Evolutionary conservation across 495 filamentous ascomycete genomes (phyloP).

Genomic region (Aspergillus sclerotiicarbonarius): DNA sequence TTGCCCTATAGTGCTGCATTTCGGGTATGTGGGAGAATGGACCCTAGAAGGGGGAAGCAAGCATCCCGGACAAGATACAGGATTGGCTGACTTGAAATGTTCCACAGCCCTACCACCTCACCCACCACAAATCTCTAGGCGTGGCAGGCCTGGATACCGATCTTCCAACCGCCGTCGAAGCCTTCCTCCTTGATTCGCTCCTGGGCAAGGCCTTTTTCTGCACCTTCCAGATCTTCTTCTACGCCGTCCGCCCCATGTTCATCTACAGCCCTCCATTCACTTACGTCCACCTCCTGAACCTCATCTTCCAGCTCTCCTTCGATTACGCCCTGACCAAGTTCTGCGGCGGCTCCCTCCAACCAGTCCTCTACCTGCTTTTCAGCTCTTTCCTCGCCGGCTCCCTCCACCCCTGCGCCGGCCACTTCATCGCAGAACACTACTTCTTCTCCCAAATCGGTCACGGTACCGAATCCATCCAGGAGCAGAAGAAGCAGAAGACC

Average conservation of each 20-base stretch:
- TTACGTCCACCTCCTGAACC: slow-evolving; percentile 77
- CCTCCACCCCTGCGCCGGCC: slow-evolving; percentile 91
- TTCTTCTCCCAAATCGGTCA: slow-evolving; percentile 74
- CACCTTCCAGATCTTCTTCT: slow-evolving; percentile 99
- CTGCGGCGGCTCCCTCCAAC: slow-evolving; percentile 52
- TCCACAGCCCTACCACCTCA: slow-evolving; percentile 90
- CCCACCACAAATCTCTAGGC: slow-evolving; percentile 97
- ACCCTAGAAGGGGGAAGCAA: not conserved
- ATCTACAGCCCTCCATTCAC: slow-evolving; percentile 89
- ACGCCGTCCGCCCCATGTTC: slow-evolving; percentile 96
- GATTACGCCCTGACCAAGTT: slow-evolving; percentile 64
- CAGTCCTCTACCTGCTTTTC: slow-evolving; percentile 74
- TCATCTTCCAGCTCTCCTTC: slow-evolving; percentile 72
- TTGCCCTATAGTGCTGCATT: slow-evolving; percentile 96
- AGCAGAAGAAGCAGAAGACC: slow-evolving; percentile 29
- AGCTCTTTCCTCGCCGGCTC: slow-evolving; percentile 91
- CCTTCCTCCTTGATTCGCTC: slow-evolving; percentile 91
- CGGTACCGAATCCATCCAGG: slow-evolving; percentile 54
- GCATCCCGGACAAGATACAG: not conserved
- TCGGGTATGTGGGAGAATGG: slow-evolving; percentile 53
- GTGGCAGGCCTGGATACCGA: slow-evolving; percentile 96
- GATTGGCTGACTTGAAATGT: slow-evolving; percentile 13
- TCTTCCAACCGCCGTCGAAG: slow-evolving; percentile 88
- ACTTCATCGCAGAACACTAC: slow-evolving; percentile 99
- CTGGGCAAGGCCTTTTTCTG: slow-evolving; percentile 98